A percentile compares a stretch with the other conserved stretches of the same genome.
These are phyloP conservation scores for Bacidia gigantensis DNA, from an alignment of 495 filamentous ascomycete genomes.

Conservation along the genomic window DNA sequence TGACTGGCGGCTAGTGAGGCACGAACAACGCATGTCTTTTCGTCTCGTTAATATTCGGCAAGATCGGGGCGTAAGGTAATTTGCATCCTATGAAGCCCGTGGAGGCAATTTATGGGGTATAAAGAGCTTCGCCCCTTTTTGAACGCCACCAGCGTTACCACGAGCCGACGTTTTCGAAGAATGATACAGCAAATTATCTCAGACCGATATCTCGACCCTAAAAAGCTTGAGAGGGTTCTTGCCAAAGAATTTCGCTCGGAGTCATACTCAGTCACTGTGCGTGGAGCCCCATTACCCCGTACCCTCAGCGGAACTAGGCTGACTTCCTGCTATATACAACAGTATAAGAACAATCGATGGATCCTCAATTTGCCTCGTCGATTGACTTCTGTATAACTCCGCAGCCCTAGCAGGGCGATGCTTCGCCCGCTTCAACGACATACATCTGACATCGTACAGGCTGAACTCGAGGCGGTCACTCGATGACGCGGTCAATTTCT, in stretches of 20 bases:
- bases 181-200: background rate
- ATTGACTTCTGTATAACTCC: background rate
- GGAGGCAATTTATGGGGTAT: background rate
- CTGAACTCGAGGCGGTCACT: background rate
- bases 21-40: background rate
- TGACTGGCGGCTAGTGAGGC: background rate
- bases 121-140: background rate
- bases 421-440: too few species aligned
- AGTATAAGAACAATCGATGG: constrained; percentile 9
- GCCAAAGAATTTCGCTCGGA: background rate
- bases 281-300: background rate
- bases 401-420: too few species aligned
- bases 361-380: constrained; percentile 5
- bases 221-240: background rate
- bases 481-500: too few species aligned
- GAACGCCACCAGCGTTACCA: background rate
- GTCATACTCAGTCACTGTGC: background rate
- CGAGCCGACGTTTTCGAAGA: background rate
- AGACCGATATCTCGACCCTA: background rate
- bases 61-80: too few species aligned
- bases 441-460: background rate
- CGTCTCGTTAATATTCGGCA: too few species aligned
- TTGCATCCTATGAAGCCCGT: too few species aligned
- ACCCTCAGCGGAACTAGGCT: background rate
- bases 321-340: background rate